Percentiles rank a stretch among this genome's conserved stretches.
Evolutionary conservation across 2,329 filamentous ascomycete genomes (phyloP).

Genomic region (Drechslerella dactyloides): DNA sequence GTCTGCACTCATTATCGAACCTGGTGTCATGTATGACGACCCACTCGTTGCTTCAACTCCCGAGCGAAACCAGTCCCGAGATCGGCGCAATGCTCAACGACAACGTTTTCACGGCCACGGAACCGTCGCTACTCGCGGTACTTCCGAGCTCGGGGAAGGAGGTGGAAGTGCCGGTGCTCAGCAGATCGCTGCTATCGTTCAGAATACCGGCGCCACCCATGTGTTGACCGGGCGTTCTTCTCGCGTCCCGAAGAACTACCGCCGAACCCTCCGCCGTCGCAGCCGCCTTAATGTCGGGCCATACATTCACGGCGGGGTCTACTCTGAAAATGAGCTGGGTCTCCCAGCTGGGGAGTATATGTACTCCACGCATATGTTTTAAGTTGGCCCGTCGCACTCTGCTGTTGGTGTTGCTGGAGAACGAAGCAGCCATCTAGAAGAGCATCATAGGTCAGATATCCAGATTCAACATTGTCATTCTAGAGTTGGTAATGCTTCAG

Average conservation of each 20-base stretch:
- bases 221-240: too few relatives aligned
- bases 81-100: neutral
- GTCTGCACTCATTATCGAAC: conserved; percentile 11
- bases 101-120: neutral
- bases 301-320: conserved; percentile 4
- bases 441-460: neutral
- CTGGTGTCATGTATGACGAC: neutral
- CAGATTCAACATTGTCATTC: too few relatives aligned
- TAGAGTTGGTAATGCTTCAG: neutral
- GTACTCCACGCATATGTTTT: neutral
- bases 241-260: neutral
- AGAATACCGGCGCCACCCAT: too few relatives aligned
- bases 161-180: too few relatives aligned
- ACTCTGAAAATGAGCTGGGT: conserved; percentile 7
- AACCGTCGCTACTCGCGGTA: too few relatives aligned
- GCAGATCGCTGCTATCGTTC: too few relatives aligned
- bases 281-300: neutral
- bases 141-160: neutral
- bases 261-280: neutral
- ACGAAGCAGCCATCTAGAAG: neutral
- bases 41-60: conserved; percentile 1
- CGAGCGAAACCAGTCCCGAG: neutral
- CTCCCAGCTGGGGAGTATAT: neutral
- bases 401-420: conserved; percentile 10
- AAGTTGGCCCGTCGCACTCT: conserved; percentile 1